These are phyloP conservation scores for Colletotrichum horii DNA, from an alignment of 2,329 filamentous ascomycete species.

Conservation along the genomic window DNA sequence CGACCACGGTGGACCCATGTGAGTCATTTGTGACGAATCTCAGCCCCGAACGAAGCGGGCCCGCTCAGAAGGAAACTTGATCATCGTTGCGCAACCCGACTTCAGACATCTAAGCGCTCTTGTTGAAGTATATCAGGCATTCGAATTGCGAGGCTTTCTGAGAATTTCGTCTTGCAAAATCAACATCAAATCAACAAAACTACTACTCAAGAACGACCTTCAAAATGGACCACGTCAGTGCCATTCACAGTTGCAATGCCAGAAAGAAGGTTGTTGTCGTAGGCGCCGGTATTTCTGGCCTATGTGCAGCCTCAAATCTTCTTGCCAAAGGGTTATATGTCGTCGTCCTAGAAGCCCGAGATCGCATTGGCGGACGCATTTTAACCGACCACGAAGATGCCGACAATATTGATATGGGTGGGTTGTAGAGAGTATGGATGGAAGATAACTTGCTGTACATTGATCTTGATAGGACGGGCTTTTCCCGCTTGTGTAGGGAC, in stretches of 20 bases:
- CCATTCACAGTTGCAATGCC: not conserved
- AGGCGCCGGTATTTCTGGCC: slow-evolving; percentile 47
- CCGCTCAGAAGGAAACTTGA: not conserved
- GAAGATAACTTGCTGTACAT: not conserved
- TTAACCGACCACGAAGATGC: slow-evolving; percentile 24
- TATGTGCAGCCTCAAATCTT: slow-evolving; percentile 39
- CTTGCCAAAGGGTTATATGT: slow-evolving; percentile 39
- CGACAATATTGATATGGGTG: not conserved
- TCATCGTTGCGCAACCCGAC: not conserved
- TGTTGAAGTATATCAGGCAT: not conserved
- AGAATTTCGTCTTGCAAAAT: not conserved
- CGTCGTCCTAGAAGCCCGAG: slow-evolving; percentile 52
- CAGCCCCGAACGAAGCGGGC: not conserved
- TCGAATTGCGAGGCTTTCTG: not conserved
- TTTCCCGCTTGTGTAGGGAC: not conserved
- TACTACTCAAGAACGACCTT: not conserved
- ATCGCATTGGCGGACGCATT: slow-evolving; percentile 58
- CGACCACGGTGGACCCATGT: not conserved
- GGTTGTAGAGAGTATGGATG: not conserved
- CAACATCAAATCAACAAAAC: not conserved
- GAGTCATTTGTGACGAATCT: not conserved
- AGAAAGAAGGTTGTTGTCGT: slow-evolving; percentile 38
- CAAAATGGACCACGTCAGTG: not conserved
- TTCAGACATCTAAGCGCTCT: not conserved
- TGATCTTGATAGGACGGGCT: not conserved